These are phyloP conservation scores for Ophiostoma australiae DNA, from an alignment of 2,329 filamentous ascomycete genomes.

Conservation along the genomic window DNA sequence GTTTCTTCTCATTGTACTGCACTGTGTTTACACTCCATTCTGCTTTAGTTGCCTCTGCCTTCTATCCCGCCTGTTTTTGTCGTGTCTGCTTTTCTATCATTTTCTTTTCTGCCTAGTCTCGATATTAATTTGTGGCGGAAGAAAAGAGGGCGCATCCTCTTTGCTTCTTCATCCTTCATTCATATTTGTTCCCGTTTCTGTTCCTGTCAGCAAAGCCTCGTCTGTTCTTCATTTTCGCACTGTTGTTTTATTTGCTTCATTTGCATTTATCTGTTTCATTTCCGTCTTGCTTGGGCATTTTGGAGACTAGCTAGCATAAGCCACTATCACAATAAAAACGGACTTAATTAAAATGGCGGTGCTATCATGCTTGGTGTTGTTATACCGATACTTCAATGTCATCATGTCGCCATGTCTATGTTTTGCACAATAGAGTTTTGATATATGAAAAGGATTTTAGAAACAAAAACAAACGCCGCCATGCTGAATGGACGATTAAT, in stretches of 20 bases:
- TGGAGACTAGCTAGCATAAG: constrained; percentile 12
- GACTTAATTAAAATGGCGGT: background rate
- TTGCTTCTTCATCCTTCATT: background rate
- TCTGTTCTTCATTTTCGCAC: background rate
- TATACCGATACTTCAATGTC: background rate
- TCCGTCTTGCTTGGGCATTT: constrained; percentile 13
- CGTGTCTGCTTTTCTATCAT: constrained; percentile 6
- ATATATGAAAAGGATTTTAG: background rate
- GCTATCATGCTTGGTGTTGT: background rate
- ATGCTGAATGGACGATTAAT: constrained; percentile 11
- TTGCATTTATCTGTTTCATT: constrained; percentile 5
- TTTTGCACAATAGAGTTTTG: background rate
- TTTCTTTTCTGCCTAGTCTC: constrained; percentile 20
- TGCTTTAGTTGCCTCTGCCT: background rate
- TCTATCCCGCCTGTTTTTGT: background rate
- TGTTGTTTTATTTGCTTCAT: constrained; percentile 14
- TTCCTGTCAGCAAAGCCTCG: constrained; percentile 14
- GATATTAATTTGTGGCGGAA: background rate
- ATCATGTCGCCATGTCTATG: background rate
- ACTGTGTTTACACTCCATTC: background rate
- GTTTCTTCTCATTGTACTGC: background rate
- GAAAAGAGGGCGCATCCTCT: background rate
- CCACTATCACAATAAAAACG: constrained; percentile 8
- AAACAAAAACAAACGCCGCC: background rate
- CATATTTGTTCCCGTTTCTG: background rate